Percentiles rank a stretch among this genome's conserved stretches.
Evolutionary conservation across 148 eudicot species (phyloP).

Genomic region (Amaranthus palmeri): DNA sequence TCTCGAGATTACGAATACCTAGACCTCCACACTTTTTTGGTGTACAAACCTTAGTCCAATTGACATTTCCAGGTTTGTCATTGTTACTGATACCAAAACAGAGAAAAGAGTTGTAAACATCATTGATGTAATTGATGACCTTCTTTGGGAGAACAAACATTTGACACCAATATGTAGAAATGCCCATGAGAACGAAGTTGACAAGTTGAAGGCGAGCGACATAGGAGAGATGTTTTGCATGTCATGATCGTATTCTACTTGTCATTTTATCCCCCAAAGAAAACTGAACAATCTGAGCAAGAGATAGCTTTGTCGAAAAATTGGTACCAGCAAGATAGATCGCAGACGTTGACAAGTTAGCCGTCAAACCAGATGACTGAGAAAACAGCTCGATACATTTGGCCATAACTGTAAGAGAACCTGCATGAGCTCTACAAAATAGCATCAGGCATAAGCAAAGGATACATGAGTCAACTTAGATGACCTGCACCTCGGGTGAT

Average conservation of each 20-base stretch:
- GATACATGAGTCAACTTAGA: not conserved
- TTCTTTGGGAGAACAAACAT: not conserved
- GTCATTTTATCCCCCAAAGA: not conserved
- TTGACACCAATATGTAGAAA: not conserved
- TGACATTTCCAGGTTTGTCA: not conserved
- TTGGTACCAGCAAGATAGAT: no score
- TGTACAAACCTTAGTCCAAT: not conserved
- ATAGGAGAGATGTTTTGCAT: not conserved
- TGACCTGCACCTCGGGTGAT: not conserved
- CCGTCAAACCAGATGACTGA: not conserved
- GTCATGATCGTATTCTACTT: not conserved
- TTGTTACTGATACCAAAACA: not conserved
- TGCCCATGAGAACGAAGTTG: not conserved
- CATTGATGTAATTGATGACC: not conserved
- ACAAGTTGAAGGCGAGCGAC: not conserved
- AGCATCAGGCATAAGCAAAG: not conserved
- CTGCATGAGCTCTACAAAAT: not conserved
- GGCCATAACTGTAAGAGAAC: not conserved
- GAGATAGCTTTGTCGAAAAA: fast-evolving
- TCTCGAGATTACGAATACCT: not conserved
- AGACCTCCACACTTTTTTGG: not conserved
- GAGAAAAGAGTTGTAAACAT: not conserved
- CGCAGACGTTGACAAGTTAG: not conserved
- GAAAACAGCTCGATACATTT: not conserved
- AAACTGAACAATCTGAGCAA: no score